Base-by-base conservation (phyloP, 2,329 filamentous ascomycete genomes). In the Claviceps pazoutovae region DNA sequence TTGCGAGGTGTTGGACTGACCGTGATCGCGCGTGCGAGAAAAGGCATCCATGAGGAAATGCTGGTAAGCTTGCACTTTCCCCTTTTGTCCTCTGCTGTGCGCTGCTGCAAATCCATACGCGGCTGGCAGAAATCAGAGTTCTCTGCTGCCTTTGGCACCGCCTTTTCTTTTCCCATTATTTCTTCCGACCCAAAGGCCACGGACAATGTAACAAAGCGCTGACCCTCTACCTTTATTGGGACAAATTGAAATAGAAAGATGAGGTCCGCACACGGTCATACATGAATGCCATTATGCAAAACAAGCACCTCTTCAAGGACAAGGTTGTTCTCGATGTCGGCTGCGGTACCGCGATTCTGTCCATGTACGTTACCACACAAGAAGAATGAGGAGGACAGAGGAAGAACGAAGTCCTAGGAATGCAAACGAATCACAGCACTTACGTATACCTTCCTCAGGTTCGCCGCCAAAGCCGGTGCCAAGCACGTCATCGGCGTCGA, bases 401-500 rank as follows among this genome's bases (percentile, higher is more conserved):
- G 44, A 46, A 9, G 16, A 21, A 36, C 4, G 4, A 17, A 19
- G 13, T 5, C 41, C 19, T n/a, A 5, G 17, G 5, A 23, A 49
- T 14, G 23, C 21, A 42, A 16, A 19, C 42, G 36, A 49, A 42
- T 14, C 48, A 43, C 9, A 42, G 11, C 34, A 36, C 54, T 53
- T n/a, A 53, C 46, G 19, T 26, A n/a, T 17, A 23, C 17, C 17
- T 6, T 34, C 5, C 48, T 38, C 62, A 97, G 91, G 91, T 98
- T 98, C 68, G 93, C 93, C 52, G 90, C 88, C 55, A 90, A 86
- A 73, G 90, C 93, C 55, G 93, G 93, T 65, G 93, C 93, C 54
- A 97, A 95, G 74, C 93, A 98, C 70, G 93, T 98, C 60, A 95
- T 97, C 60, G 93, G 93, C 62, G 93, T 98, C 53, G 93, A 98